A percentile compares a stretch with the other conserved stretches of the same genome.
phyloP scores from a whole-genome alignment of 2,329 filamentous ascomycete genomes.

The Incumbomyces delicatus region DNA sequence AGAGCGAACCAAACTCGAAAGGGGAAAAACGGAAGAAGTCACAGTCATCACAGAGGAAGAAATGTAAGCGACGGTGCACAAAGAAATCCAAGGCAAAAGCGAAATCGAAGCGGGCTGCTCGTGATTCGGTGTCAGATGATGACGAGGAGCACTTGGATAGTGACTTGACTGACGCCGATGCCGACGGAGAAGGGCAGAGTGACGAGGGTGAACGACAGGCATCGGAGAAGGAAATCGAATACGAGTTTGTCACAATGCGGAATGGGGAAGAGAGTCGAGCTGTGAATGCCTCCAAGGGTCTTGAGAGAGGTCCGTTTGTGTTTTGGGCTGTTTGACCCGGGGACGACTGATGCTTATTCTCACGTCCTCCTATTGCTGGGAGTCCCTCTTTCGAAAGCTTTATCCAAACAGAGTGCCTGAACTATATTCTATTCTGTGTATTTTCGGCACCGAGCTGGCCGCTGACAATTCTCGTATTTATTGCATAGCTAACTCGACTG shows the following conservation, averaged over 20 bases:
- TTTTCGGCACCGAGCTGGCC: no score
- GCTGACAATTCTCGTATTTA: no score
- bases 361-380: no score
- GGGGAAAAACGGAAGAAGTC: neutral
- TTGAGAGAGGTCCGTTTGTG: conserved; percentile 18
- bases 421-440: no score
- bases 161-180: neutral
- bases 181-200: neutral
- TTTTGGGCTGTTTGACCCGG: conserved; percentile 12
- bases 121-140: neutral
- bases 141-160: neutral
- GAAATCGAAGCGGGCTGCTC: neutral
- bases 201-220: neutral
- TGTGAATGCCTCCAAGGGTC: neutral
- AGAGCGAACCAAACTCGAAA: neutral
- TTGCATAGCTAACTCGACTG: no score
- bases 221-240: neutral
- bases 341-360: no score
- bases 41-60: conserved; percentile 4
- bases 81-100: neutral
- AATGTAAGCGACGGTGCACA: conserved; percentile 5
- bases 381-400: no score
- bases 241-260: conserved; percentile 6
- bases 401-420: no score
- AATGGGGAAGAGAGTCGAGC: conserved; percentile 8